Evolutionary conservation across 116 monocot genomes (phyloP), one percentile per base, ranked within the genome.

Genomic region (Phalaenopsis hybrid): DNA sequence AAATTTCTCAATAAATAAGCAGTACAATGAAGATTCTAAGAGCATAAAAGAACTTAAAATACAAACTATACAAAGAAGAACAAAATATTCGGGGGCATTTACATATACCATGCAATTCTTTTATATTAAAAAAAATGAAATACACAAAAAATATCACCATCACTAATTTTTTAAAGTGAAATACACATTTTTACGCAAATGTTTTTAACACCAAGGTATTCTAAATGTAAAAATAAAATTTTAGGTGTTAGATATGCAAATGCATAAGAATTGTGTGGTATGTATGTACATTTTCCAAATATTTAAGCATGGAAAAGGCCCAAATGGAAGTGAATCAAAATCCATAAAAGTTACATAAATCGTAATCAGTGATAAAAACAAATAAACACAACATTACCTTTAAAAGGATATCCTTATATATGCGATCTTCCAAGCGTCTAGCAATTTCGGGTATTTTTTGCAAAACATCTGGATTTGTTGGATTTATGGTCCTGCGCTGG

Each of bases 351-450:
- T 5, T 12, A 23, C 11, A 52, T 51, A 51, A 77, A 44, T 75
- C 75, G 6, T 46, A 8, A 44, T 45, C 37, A 46, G 9, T 45
- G 46, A 45, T 6, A 55, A 73, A 73, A 33, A 49, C 12, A 33
- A 65, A 49, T 33, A 20, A 52, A 23, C 49, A 51, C 28, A 11
- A 81, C 37, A n/a, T 6, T 81, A 86, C 86, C 83, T 83, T 77
- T 81, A 81, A 80, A 57, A 81, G 57, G 33, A 78, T 51, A 80
- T 86, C 80, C 49, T 44, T 86, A 52, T 59, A 86, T 58, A 86
- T 78, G 34, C 57, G 73, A 8, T 83, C 86, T 76, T 86, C 86
- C 77, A 86, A 80, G 45, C 72, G 83, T 69, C 20, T 86, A 49
- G 81, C 69, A 73, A 83, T 52, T 8, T 86, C 86, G 18, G 83